phyloP scores from a whole-genome alignment of 164 flowering plant species.

The Houttuynia cordata region DNA sequence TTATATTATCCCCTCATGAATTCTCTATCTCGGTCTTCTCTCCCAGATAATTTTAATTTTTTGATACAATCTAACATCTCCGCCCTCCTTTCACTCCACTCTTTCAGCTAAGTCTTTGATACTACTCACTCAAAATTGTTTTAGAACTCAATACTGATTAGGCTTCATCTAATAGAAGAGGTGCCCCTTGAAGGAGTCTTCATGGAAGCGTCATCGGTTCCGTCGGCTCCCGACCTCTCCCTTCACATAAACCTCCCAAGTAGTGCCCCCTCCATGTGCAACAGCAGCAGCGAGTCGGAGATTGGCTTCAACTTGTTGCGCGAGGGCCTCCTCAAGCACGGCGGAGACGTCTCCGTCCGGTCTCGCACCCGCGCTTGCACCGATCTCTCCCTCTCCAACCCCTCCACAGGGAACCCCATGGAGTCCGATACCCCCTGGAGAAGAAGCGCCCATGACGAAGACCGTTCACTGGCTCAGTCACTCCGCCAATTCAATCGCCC shows the following conservation, averaged over 20 bases:
- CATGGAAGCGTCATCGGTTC: neutral
- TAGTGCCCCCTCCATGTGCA: constrained; percentile 12
- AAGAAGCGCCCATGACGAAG: constrained; percentile 9
- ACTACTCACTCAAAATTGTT: no score
- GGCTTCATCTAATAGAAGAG: neutral
- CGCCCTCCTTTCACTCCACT: neutral
- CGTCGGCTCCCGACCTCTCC: neutral
- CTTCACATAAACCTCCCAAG: neutral
- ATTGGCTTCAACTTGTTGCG: constrained; percentile 10
- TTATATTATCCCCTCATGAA: neutral
- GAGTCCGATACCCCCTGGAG: constrained; percentile 13
- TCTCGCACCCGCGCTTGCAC: constrained; percentile 18
- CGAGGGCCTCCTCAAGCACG: constrained; percentile 9
- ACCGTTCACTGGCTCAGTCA: constrained; percentile 10
- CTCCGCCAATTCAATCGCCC: constrained; percentile 3
- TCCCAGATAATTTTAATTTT: no score
- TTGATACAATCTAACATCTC: neutral
- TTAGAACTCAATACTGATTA: neutral
- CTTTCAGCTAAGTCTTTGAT: neutral
- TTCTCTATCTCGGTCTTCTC: no score
- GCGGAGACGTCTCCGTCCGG: constrained; percentile 11
- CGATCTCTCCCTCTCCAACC: constrained; percentile 41
- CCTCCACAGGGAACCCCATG: constrained; percentile 3
- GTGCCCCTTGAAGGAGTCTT: neutral
- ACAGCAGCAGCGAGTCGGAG: constrained; percentile 8